Percentiles rank a stretch among this genome's conserved stretches.
These are phyloP conservation scores for Lactarius trivialis DNA, from an alignment of 768 basidiomycete species.

Conservation along the genomic window DNA sequence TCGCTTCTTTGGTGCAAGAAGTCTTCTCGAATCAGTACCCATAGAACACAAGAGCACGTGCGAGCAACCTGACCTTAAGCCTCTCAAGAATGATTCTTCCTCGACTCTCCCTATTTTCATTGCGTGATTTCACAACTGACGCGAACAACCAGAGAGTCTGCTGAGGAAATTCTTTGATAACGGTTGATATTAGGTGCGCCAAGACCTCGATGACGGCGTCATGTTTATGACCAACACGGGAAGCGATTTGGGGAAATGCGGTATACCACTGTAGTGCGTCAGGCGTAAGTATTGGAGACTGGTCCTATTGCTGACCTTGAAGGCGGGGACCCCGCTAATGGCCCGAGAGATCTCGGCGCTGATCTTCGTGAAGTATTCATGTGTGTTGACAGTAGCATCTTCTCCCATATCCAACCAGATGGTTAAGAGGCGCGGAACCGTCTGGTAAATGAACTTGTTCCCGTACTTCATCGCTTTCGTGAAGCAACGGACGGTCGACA, in stretches of 20 bases:
- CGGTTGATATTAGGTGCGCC: conserved; percentile 56
- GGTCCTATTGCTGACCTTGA: conserved; percentile 52
- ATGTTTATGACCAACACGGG: conserved; percentile 77
- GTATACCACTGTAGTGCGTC: conserved; percentile 71
- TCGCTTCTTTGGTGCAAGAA: conserved; percentile 42
- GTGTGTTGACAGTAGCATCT: conserved; percentile 27
- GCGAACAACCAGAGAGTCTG: conserved; percentile 93
- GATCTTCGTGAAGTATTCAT: conserved; percentile 46
- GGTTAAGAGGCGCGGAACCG: conserved; percentile 87
- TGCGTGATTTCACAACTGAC: conserved; percentile 81
- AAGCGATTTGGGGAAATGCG: conserved; percentile 95
- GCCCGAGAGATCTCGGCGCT: conserved; percentile 49
- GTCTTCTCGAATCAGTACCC: conserved; percentile 31
- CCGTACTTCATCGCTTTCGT: conserved; percentile 68
- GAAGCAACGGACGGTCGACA: conserved; percentile 60
- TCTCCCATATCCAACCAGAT: conserved; percentile 95
- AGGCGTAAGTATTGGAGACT: not conserved
- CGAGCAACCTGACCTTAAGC: conserved; percentile 42
- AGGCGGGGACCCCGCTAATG: conserved; percentile 59
- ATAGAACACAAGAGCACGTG: not conserved
- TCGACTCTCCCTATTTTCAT: conserved; percentile 48
- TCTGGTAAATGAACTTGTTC: conserved; percentile 95
- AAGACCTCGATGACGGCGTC: conserved; percentile 53
- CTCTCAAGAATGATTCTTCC: conserved; percentile 52
- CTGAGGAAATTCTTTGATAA: conserved; percentile 79